A percentile compares a stretch with the other conserved stretches of the same genome.
Evolutionary conservation across 192 early-diverging fungal genomes (phyloP).

Genomic region (Rhizophagus prolifer): DNA sequence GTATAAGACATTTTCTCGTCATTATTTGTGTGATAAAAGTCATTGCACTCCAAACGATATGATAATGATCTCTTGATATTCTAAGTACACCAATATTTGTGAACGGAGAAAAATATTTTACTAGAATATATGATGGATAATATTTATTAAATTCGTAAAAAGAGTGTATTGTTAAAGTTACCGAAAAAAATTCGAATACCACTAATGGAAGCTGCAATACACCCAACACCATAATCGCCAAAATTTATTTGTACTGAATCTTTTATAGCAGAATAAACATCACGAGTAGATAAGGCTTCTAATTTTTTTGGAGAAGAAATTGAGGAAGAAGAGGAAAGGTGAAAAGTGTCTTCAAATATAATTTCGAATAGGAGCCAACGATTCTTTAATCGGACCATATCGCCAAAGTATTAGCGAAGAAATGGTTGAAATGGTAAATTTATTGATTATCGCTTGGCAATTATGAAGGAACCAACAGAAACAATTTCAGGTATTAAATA

Average conservation of each 20-base stretch:
- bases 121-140: conserved; percentile 21
- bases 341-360: conserved; percentile 38
- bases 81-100: conserved; percentile 49
- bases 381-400: conserved; percentile 56
- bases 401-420: too few species aligned
- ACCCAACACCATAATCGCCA: conserved; percentile 49
- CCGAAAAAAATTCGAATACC: conserved; percentile 14
- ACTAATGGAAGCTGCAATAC: conserved; percentile 36
- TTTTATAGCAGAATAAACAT: conserved; percentile 35
- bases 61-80: conserved; percentile 45
- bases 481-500: too few species aligned
- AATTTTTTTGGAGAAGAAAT: conserved; percentile 11
- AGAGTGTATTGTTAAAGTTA: too few species aligned
- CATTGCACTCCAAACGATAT: conserved; percentile 45
- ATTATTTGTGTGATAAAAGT: conserved; percentile 48
- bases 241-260: conserved; percentile 47
- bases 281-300: conserved; percentile 34
- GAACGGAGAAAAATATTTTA: conserved; percentile 50
- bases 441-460: too few species aligned
- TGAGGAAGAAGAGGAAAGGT: conserved; percentile 27
- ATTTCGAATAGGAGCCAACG: conserved; percentile 51
- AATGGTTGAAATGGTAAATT: too few species aligned
- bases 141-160: not conserved
- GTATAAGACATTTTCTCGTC: conserved; percentile 38
- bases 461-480: too few species aligned